phyloP scores from a whole-genome alignment of 768 basidiomycete species.

The Trametes gibbosa region DNA sequence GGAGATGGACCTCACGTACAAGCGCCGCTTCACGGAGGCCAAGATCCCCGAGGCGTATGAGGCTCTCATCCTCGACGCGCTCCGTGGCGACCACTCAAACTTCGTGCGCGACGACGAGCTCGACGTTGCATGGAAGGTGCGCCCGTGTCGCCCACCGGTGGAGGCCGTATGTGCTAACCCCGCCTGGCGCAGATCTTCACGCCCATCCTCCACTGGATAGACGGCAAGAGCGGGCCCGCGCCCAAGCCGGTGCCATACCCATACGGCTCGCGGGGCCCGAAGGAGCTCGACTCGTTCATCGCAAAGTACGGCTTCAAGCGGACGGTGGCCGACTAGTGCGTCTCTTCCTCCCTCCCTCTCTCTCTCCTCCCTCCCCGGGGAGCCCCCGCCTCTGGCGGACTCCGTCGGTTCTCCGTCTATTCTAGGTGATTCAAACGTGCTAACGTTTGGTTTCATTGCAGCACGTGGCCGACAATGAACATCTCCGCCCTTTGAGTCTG shows the following conservation, averaged over 20 bases:
- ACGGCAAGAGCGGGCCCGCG: conserved; percentile 61
- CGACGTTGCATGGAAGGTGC: conserved; percentile 95
- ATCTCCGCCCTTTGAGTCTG: conserved; percentile 54
- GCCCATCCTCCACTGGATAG: conserved; percentile 95
- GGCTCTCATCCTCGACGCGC: conserved; percentile 89
- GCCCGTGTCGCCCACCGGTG: background rate
- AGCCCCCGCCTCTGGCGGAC: too few species aligned
- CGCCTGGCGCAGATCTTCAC: conserved; percentile 74
- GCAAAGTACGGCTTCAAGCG: conserved; percentile 76
- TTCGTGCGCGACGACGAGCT: conserved; percentile 98
- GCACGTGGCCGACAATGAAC: conserved; percentile 74
- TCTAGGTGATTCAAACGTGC: background rate
- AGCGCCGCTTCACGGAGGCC: conserved; percentile 85
- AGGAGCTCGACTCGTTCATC: conserved; percentile 75
- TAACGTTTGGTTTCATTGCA: conserved; percentile 25
- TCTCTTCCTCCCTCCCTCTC: conserved; percentile 22
- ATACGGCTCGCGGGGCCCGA: conserved; percentile 96
- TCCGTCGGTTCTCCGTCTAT: too few species aligned
- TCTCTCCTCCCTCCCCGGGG: background rate
- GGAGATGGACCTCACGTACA: conserved; percentile 99
- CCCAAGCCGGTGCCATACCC: conserved; percentile 80
- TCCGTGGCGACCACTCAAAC: conserved; percentile 98
- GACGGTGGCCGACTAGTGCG: conserved; percentile 68
- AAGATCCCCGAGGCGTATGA: conserved; percentile 98
- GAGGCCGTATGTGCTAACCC: background rate